phyloP scores from a whole-genome alignment of 441 rosid genomes.

The Daphne laureola region DNA sequence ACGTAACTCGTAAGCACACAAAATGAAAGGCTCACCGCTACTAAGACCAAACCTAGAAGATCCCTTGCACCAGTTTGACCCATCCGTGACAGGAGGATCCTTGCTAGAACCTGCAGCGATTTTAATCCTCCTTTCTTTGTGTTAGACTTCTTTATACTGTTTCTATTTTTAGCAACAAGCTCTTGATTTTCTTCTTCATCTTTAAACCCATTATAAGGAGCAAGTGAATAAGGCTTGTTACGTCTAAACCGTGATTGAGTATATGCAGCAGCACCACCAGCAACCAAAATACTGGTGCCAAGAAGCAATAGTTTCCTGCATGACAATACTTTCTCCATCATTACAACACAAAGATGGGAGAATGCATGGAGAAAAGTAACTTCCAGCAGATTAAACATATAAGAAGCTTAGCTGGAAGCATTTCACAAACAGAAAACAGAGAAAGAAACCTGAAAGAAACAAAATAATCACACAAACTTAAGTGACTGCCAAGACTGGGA shows the following conservation, averaged over 20 bases:
- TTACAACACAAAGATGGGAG: not conserved
- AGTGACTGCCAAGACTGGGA: too few species aligned
- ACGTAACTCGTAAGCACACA: conserved; percentile 1
- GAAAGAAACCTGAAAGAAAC: too few species aligned
- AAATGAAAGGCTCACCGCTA: conserved; percentile 60
- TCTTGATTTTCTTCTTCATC: conserved; percentile 36
- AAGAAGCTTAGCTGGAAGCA: not conserved
- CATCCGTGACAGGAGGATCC: conserved; percentile 82
- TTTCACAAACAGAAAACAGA: too few species aligned
- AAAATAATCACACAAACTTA: too few species aligned
- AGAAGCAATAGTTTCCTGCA: conserved; percentile 76
- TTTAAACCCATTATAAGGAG: conserved; percentile 40
- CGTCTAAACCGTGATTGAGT: conserved; percentile 46
- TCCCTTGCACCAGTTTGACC: conserved; percentile 86
- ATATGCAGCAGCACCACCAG: conserved; percentile 86
- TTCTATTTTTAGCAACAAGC: conserved; percentile 23
- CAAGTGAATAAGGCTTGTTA: conserved; percentile 30
- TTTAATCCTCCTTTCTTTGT: conserved; percentile 65
- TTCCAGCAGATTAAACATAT: not conserved
- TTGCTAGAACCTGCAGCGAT: conserved; percentile 75
- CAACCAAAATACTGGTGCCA: conserved; percentile 76
- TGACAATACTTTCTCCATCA: not conserved
- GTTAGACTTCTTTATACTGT: conserved; percentile 30
- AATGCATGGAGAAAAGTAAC: not conserved
- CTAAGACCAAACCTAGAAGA: conserved; percentile 70